phyloP scores from a whole-genome alignment of 371 early-diverging fungal genomes.

The Mucor plumbeus region DNA sequence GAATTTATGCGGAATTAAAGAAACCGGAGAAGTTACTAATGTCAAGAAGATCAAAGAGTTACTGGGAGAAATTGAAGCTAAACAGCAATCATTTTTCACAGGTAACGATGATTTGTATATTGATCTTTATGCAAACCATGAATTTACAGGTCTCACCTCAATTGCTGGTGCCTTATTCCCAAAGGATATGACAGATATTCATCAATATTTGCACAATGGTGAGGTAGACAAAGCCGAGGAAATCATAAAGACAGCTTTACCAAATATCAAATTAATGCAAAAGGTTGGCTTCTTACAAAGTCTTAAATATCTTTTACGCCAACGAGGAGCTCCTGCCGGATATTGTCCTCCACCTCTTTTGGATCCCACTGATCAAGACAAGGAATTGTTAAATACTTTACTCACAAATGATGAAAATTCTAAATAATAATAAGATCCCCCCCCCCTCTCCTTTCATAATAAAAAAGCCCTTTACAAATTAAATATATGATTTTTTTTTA shows the following conservation, averaged over 20 bases:
- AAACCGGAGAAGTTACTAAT: slow-evolving; percentile 29
- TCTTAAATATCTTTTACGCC: slow-evolving; percentile 37
- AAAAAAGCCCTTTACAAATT: too few species aligned
- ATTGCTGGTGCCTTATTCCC: slow-evolving; percentile 35
- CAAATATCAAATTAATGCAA: slow-evolving; percentile 20
- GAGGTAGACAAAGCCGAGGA: slow-evolving; percentile 22
- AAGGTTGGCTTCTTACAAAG: slow-evolving; percentile 24
- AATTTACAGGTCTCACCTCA: slow-evolving; percentile 33
- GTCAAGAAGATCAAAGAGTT: slow-evolving; percentile 25
- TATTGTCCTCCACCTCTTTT: slow-evolving; percentile 34
- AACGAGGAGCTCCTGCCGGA: slow-evolving; percentile 31
- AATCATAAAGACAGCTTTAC: slow-evolving; percentile 9
- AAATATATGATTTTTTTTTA: neutral
- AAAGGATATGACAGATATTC: slow-evolving; percentile 12
- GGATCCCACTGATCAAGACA: slow-evolving; percentile 24
- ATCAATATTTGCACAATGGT: slow-evolving; percentile 14
- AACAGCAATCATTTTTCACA: slow-evolving; percentile 22
- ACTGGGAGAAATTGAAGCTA: neutral
- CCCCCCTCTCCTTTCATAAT: too few species aligned
- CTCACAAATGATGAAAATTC: neutral
- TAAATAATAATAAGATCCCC: too few species aligned
- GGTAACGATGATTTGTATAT: slow-evolving; percentile 23
- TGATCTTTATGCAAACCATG: slow-evolving; percentile 16
- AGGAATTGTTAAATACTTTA: slow-evolving; percentile 1
- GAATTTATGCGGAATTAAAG: slow-evolving; percentile 33